Conservation (phyloP, 192 early-diverging fungal species). For the Dissophora globulifera region DNA sequence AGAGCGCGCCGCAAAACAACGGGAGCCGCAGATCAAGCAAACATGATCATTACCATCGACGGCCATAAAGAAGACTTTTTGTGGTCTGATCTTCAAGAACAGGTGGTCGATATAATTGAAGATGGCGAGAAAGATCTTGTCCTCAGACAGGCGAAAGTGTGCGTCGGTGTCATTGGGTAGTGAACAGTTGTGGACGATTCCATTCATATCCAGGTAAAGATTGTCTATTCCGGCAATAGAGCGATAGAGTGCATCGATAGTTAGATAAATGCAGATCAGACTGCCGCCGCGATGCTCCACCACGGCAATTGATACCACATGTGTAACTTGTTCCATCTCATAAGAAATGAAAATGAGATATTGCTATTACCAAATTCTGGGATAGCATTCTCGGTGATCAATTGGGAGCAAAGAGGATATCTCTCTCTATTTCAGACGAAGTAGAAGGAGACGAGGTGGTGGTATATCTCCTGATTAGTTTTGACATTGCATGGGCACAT, state of each 20-base stretch:
- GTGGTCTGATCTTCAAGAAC: slow-evolving; percentile 91
- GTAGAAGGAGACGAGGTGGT: background rate
- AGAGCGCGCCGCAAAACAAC: no score
- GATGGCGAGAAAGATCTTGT: slow-evolving; percentile 91
- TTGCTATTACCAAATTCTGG: slow-evolving; percentile 86
- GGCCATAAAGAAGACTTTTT: slow-evolving; percentile 95
- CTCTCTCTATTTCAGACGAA: slow-evolving; percentile 71
- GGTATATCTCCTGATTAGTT: background rate
- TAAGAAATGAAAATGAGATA: background rate
- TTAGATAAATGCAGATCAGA: no score
- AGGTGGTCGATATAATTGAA: slow-evolving; percentile 97
- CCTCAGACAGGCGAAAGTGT: slow-evolving; percentile 90
- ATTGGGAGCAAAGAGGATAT: slow-evolving; percentile 93
- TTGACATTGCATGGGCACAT: background rate
- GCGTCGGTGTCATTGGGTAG: slow-evolving; percentile 92
- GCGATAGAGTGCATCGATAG: no score
- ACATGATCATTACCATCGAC: slow-evolving; percentile 84
- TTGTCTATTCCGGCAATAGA: slow-evolving; percentile 74
- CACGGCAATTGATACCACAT: no score
- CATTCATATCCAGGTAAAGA: slow-evolving; percentile 99
- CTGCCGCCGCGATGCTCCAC: background rate
- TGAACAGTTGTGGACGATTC: slow-evolving; percentile 97
- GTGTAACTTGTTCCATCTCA: background rate
- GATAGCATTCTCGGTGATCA: slow-evolving; percentile 90
- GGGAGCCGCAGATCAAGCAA: no score